Conservation (phyloP, 1,284 basidiomycete species). For the Irpex lacteus region DNA sequence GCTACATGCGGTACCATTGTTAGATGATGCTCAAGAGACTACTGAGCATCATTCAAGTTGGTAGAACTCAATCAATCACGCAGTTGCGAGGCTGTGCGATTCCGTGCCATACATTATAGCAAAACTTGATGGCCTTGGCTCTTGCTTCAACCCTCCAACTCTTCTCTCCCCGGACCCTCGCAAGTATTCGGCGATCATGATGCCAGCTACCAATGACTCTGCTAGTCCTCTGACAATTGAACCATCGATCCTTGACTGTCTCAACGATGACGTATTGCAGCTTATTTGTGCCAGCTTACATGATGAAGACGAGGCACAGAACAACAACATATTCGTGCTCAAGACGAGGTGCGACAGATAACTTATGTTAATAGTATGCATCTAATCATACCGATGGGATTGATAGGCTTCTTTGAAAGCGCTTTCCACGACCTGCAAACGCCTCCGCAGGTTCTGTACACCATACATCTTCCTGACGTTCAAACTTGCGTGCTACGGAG, state of each 20-base stretch:
- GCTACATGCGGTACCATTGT: too few relatives aligned
- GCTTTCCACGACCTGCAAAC: background rate
- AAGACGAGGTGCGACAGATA: background rate
- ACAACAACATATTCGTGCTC: background rate
- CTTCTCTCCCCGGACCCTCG: too few relatives aligned
- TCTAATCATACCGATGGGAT: background rate
- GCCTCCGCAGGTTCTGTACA: background rate
- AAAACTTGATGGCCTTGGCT: too few relatives aligned
- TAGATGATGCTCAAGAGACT: too few relatives aligned
- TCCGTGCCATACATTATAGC: too few relatives aligned
- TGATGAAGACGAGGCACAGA: background rate
- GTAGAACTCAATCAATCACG: too few relatives aligned
- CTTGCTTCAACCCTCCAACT: too few relatives aligned
- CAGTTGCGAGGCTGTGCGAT: too few relatives aligned
- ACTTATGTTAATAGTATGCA: background rate
- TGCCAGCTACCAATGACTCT: too few relatives aligned
- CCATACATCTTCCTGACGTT: background rate
- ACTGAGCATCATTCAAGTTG: too few relatives aligned
- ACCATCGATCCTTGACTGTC: background rate
- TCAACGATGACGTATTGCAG: background rate
- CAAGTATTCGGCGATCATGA: too few relatives aligned
- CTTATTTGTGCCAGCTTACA: background rate
- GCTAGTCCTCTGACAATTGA: too few relatives aligned
- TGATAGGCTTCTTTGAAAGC: background rate
- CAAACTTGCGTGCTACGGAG: background rate